A percentile compares a stretch with the other conserved stretches of the same genome.
phyloP scores from a whole-genome alignment of 2,329 filamentous ascomycete species.

The Epichloe sylvatica region DNA sequence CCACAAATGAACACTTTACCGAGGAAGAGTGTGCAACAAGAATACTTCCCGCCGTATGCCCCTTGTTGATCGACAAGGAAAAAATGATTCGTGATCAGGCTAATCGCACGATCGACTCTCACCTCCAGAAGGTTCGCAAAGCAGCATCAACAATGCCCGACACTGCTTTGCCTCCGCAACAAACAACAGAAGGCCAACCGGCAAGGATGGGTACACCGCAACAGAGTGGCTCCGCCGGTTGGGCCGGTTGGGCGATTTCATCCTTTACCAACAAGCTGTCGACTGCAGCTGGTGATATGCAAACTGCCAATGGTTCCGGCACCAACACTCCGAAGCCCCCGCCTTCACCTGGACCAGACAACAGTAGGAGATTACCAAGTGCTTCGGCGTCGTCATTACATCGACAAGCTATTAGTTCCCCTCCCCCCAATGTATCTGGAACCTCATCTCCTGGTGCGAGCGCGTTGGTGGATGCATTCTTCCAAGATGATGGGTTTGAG shows the following conservation, averaged over 20 bases:
- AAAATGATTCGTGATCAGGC: slow-evolving; percentile 89
- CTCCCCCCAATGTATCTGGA: slow-evolving; percentile 32
- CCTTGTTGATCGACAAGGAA: slow-evolving; percentile 83
- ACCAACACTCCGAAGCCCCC: slow-evolving; percentile 27
- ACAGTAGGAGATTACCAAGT: slow-evolving; percentile 23
- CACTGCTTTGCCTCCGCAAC: slow-evolving; percentile 55
- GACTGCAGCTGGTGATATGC: slow-evolving; percentile 73
- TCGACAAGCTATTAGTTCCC: slow-evolving; percentile 44
- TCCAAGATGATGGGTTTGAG: slow-evolving; percentile 41
- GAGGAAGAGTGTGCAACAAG: slow-evolving; percentile 82
- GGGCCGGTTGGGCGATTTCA: slow-evolving; percentile 96
- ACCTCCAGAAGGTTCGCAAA: slow-evolving; percentile 70
- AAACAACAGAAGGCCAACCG: slow-evolving; percentile 35
- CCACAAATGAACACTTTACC: slow-evolving; percentile 71
- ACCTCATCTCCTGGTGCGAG: slow-evolving; percentile 33
- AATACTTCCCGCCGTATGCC: slow-evolving; percentile 72
- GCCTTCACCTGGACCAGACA: slow-evolving; percentile 25
- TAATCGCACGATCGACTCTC: slow-evolving; percentile 75
- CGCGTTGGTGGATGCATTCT: slow-evolving; percentile 34
- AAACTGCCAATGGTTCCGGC: slow-evolving; percentile 36
- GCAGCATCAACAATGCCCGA: slow-evolving; percentile 67
- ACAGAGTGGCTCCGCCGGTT: slow-evolving; percentile 38
- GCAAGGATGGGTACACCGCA: slow-evolving; percentile 73
- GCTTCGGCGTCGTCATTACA: slow-evolving; percentile 46
- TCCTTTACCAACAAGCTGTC: slow-evolving; percentile 94